Conservation (phyloP, 2,329 filamentous ascomycete genomes). For the Dendryphion nanum region DNA sequence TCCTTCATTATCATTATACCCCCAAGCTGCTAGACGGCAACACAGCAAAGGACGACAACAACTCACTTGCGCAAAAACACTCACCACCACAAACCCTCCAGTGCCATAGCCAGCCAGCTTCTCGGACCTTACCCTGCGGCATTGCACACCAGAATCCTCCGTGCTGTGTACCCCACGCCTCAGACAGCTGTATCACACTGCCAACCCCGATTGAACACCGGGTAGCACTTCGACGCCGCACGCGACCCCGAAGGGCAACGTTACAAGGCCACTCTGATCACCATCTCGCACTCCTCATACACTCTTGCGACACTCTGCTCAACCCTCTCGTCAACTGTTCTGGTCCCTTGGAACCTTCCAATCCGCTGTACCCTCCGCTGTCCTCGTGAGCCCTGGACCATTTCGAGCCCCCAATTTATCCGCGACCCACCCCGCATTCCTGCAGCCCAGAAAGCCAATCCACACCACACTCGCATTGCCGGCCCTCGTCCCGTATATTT, state of each 20-base stretch:
- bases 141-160: not conserved
- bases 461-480: conserved; percentile 22
- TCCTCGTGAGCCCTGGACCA: too few relatives aligned
- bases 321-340: not conserved
- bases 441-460: conserved; percentile 21
- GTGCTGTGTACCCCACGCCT: not conserved
- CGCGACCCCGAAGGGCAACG: conserved; percentile 20
- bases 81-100: conserved; percentile 2
- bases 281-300: conserved; percentile 18
- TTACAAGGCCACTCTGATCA: conserved; percentile 14
- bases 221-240: conserved; percentile 26
- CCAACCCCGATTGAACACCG: conserved; percentile 19
- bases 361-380: conserved; percentile 7
- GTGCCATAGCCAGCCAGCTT: not conserved
- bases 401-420: conserved; percentile 33
- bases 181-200: conserved; percentile 22
- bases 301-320: conserved; percentile 19
- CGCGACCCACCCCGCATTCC: conserved; percentile 33
- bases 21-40: too few relatives aligned
- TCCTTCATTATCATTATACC: too few relatives aligned
- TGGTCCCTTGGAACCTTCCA: conserved; percentile 7
- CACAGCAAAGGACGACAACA: too few relatives aligned
- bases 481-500: conserved; percentile 26
- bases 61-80: conserved; percentile 1
- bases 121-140: not conserved